Base-by-base conservation (phyloP, 441 rosid species). In the Metrosideros polymorpha region DNA sequence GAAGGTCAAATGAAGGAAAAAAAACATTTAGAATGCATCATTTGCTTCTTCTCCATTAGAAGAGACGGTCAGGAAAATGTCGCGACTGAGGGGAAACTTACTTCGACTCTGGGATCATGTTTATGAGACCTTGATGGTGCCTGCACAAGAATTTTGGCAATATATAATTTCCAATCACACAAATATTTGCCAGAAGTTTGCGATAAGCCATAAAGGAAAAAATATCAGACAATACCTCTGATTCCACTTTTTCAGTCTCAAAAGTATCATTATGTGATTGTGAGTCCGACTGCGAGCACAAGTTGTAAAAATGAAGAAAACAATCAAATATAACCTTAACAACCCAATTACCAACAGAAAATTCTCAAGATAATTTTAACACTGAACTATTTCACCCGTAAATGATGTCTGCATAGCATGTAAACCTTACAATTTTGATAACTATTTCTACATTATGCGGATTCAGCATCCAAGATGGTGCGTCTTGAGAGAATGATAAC, bases 81-180 rank as follows among this genome's bases (percentile, higher is more conserved):
- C 47, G 3, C n/a, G 10, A 66, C 39, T 39, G 79, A 71, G 47
- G 49, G 43, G 82, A 54, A 30, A 85, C 94, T 91, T 89, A 94
- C 97, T 86, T 92, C 94, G 47, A 92, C 75, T 90, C 97, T 85
- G 27, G 94, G 92, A 89, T 93, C 92, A 59, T 45, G 86, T 63
- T 45, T 77, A 45, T 50, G 91, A 24, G 86, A 51, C 43, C 52
- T 87, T 50, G 89, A 71, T 7, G 85, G 77, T 51, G 43, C 88
- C 95, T 94, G 93, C 87, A 85, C 71, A 12, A 86, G 49, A 59
- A 12, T 63, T 57, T 43, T n/a, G 75, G 49, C 6, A 6, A 13
- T 35, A 89, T n/a, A 45, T 27, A 51, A 12, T 47, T 82, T 56
- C 42, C 22, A 54, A 19, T 86, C 45, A 29, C 6, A 12, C 84